These are phyloP conservation scores for Naganishia onofrii DNA, from an alignment of 768 basidiomycete species.

Conservation along the genomic window DNA sequence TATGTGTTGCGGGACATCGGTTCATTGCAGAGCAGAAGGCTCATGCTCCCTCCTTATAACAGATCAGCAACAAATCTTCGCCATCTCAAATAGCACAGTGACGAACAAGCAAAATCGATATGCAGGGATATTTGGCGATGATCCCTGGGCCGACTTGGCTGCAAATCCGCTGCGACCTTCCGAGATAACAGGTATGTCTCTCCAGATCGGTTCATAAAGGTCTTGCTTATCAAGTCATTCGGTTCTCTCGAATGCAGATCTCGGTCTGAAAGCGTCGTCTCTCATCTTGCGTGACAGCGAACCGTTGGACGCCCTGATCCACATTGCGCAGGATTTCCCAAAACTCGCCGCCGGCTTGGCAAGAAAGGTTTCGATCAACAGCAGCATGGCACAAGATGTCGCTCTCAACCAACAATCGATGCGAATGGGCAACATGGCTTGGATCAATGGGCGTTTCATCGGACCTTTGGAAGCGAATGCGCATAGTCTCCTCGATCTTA, in stretches of 20 bases:
- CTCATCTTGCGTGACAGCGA: conserved; percentile 65
- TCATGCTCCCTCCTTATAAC: background rate
- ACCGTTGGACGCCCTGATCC: conserved; percentile 61
- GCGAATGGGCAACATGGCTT: conserved; percentile 59
- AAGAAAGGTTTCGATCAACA: conserved; percentile 61
- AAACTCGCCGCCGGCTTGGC: conserved; percentile 73
- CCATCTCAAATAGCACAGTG: background rate
- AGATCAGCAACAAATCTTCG: conserved; percentile 7
- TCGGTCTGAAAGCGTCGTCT: conserved; percentile 72
- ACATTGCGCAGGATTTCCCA: conserved; percentile 83
- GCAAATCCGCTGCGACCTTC: conserved; percentile 36
- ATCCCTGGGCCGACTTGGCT: conserved; percentile 44
- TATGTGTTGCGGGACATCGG: background rate
- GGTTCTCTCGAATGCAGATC: conserved; percentile 39
- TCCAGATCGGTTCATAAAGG: background rate
- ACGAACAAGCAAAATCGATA: conserved; percentile 29
- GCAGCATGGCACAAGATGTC: conserved; percentile 61
- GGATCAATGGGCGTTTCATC: conserved; percentile 75
- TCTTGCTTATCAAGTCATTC: background rate
- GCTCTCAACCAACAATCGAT: conserved; percentile 60
- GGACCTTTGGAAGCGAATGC: conserved; percentile 66
- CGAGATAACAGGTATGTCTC: conserved; percentile 60
- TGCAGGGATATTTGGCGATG: conserved; percentile 37
- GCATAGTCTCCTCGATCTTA: conserved; percentile 67
- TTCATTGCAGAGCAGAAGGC: background rate